These are phyloP conservation scores for Aciculosporium take DNA, from an alignment of 2,329 filamentous ascomycete genomes.

Conservation along the genomic window DNA sequence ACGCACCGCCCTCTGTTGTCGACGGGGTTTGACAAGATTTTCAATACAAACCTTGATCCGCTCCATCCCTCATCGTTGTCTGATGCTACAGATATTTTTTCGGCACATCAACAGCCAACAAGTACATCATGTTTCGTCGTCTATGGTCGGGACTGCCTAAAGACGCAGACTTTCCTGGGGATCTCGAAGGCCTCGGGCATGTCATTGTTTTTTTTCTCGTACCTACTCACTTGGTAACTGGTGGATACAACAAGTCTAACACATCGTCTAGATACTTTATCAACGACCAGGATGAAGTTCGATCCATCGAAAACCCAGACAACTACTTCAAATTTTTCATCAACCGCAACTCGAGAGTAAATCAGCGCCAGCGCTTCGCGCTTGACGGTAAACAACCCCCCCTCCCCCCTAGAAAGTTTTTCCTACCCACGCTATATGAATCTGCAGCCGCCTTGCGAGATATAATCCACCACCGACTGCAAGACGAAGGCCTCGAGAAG, in stretches of 20 bases:
- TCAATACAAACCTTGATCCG: not conserved
- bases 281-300: conserved; percentile 61
- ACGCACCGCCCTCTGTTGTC: not conserved
- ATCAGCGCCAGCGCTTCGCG: conserved; percentile 57
- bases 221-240: not conserved
- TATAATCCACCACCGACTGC: conserved; percentile 49
- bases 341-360: conserved; percentile 61
- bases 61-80: not conserved
- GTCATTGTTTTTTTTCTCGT: not conserved
- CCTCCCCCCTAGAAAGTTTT: no score
- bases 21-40: not conserved
- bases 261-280: conserved; percentile 54
- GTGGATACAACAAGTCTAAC: no score
- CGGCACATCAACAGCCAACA: not conserved
- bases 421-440: no score
- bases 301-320: conserved; percentile 51
- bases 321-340: conserved; percentile 62
- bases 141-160: conserved; percentile 52
- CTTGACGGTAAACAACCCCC: conserved; percentile 49
- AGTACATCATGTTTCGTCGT: conserved; percentile 55
- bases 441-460: conserved; percentile 48
- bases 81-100: not conserved
- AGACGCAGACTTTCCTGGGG: conserved; percentile 50
- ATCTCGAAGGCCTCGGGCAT: conserved; percentile 60
- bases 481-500: conserved; percentile 42